These are phyloP conservation scores for Claviceps purpurea DNA, from an alignment of 2,329 filamentous ascomycete species.

Conservation along the genomic window DNA sequence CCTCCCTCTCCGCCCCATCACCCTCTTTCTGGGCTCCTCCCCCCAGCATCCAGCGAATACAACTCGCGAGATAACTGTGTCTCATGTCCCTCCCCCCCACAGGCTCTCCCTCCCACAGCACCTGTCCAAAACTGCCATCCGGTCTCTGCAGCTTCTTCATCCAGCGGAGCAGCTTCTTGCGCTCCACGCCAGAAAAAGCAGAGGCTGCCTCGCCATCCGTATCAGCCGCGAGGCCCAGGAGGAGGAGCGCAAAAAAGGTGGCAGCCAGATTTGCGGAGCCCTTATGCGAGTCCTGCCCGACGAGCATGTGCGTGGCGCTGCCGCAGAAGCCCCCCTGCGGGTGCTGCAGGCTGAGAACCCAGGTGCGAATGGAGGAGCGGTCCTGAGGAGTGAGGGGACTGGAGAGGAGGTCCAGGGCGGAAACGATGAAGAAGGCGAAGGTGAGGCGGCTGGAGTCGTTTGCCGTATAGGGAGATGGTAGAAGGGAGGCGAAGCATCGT, in stretches of 20 bases:
- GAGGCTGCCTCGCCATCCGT: conserved; percentile 23
- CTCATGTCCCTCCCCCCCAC: conserved; percentile 73
- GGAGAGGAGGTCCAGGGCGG: conserved; percentile 69
- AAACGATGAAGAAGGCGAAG: conserved; percentile 78
- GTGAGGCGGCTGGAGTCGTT: conserved; percentile 87
- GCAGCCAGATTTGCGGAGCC: conserved; percentile 61
- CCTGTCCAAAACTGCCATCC: conserved; percentile 88
- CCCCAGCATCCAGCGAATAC: conserved; percentile 68
- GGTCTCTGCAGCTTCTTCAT: conserved; percentile 59
- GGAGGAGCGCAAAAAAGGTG: conserved; percentile 75
- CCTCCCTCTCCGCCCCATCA: conserved; percentile 40
- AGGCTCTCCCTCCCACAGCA: conserved; percentile 45
- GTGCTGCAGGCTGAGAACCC: conserved; percentile 81
- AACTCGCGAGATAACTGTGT: conserved; percentile 74
- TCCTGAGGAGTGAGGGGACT: conserved; percentile 37
- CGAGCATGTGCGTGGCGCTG: conserved; percentile 51
- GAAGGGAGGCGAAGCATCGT: conserved; percentile 66
- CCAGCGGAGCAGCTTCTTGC: conserved; percentile 58
- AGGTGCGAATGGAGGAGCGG: conserved; percentile 41
- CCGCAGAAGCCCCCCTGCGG: conserved; percentile 79
- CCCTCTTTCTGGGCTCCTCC: conserved; percentile 41
- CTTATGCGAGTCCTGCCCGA: conserved; percentile 29
- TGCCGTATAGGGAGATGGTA: conserved; percentile 72
- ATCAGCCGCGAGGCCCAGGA: conserved; percentile 43
- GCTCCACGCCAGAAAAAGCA: conserved; percentile 51